phyloP scores from a whole-genome alignment of 306 rosid species.

The Astragalus membranaceus region DNA sequence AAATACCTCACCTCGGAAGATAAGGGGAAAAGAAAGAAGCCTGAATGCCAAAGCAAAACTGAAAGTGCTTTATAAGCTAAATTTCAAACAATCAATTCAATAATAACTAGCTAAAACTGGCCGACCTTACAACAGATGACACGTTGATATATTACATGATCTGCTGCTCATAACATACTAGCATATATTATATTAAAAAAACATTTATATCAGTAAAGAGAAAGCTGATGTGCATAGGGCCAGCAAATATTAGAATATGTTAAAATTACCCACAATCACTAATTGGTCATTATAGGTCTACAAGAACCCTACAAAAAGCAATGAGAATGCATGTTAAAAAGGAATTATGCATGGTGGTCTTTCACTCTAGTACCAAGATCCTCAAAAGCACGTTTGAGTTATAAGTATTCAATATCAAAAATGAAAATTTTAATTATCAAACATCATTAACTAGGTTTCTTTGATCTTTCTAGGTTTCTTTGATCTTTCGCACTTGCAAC shows the following conservation, averaged over 20 bases:
- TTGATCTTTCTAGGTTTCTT: neutral
- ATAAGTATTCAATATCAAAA: constrained; percentile 7
- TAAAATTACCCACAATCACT: neutral
- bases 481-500: neutral
- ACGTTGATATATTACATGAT: neutral
- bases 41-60: constrained; percentile 31
- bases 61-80: constrained; percentile 21
- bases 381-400: neutral
- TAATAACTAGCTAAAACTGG: constrained; percentile 17
- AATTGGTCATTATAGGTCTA: neutral
- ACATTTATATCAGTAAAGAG: neutral
- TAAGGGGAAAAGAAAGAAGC: constrained; percentile 16
- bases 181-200: neutral
- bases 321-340: neutral
- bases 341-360: neutral
- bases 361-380: neutral
- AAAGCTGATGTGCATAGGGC: neutral
- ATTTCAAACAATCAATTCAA: constrained; percentile 7
- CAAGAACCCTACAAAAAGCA: neutral
- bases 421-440: neutral
- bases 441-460: neutral
- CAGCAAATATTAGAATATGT: neutral
- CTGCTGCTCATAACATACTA: neutral
- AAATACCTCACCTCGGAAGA: constrained; percentile 25
- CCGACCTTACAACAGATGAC: constrained; percentile 3